A percentile compares a stretch with the other conserved stretches of the same genome.
Evolutionary conservation across 176 grass and related monocot species (phyloP).

Genomic region (Eremochloa ophiuroides): DNA sequence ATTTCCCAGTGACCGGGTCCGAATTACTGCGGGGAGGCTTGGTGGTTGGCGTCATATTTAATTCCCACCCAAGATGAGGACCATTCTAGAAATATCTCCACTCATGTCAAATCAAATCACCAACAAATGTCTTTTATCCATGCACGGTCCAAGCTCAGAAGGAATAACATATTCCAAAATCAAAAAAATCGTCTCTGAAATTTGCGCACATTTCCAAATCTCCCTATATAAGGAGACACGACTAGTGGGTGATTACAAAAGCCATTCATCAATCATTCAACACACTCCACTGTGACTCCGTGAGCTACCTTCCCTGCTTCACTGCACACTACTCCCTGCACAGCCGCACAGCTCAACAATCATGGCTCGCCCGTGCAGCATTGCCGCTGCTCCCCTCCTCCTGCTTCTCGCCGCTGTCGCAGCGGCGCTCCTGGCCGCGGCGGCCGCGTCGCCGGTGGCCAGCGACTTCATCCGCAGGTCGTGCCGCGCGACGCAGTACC

Average conservation of each 20-base stretch:
- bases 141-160: conserved; percentile 11
- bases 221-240: conserved; percentile 26
- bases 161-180: not conserved
- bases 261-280: not conserved
- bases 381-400: not conserved
- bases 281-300: not conserved
- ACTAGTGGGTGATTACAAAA: conserved; percentile 1
- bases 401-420: conserved; percentile 14
- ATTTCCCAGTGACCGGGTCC: not conserved
- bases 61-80: not conserved
- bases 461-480: conserved; percentile 72
- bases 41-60: not conserved
- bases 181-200: not conserved
- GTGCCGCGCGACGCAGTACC: conserved; percentile 76
- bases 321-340: not conserved
- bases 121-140: conserved; percentile 9
- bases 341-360: not conserved
- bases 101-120: not conserved
- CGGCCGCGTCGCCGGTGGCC: not conserved
- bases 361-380: conserved; percentile 10
- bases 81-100: conserved; percentile 16
- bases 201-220: not conserved
- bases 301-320: not conserved
- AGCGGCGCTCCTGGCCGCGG: not conserved
- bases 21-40: not conserved